These are phyloP conservation scores for Periconia sp. DNA, from an alignment of 2,329 filamentous ascomycete species.

Conservation along the genomic window DNA sequence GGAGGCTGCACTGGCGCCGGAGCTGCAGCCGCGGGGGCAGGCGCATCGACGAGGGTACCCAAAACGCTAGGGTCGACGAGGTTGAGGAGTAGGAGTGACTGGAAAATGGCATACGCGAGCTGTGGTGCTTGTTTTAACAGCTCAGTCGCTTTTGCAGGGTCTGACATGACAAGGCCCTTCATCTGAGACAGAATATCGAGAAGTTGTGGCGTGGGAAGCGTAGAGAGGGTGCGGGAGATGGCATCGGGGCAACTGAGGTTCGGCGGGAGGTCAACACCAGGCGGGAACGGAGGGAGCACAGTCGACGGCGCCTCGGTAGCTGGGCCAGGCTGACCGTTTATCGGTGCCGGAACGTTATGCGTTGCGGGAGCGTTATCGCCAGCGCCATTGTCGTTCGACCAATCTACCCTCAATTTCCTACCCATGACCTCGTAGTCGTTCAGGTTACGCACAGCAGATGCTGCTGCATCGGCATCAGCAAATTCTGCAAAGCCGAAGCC, in stretches of 20 bases:
- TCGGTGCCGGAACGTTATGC: conserved; percentile 52
- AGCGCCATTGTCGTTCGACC: conserved; percentile 87
- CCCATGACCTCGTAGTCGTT: conserved; percentile 97
- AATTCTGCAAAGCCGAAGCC: conserved; percentile 98
- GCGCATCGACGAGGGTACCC: conserved; percentile 74
- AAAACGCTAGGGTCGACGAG: conserved; percentile 87
- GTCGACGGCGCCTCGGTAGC: conserved; percentile 51
- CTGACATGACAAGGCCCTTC: conserved; percentile 83
- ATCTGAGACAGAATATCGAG: conserved; percentile 94
- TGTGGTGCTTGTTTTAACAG: conserved; percentile 89
- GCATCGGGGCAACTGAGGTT: conserved; percentile 86
- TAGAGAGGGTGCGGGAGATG: conserved; percentile 88
- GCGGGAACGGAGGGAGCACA: conserved; percentile 78
- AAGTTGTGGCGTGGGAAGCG: conserved; percentile 84
- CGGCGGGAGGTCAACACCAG: conserved; percentile 81
- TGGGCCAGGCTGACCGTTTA: conserved; percentile 51
- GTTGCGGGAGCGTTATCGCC: conserved; percentile 57
- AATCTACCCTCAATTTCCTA: conserved; percentile 91
- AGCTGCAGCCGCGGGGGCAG: conserved; percentile 36
- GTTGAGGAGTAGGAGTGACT: conserved; percentile 89
- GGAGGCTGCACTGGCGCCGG: conserved; percentile 44
- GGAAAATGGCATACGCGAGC: conserved; percentile 92
- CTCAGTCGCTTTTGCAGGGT: conserved; percentile 83
- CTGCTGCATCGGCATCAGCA: conserved; percentile 87
- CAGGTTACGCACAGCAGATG: conserved; percentile 91